Evolutionary conservation across 805 yeast genomes (phyloP).

Genomic region (Candida caryicola): DNA sequence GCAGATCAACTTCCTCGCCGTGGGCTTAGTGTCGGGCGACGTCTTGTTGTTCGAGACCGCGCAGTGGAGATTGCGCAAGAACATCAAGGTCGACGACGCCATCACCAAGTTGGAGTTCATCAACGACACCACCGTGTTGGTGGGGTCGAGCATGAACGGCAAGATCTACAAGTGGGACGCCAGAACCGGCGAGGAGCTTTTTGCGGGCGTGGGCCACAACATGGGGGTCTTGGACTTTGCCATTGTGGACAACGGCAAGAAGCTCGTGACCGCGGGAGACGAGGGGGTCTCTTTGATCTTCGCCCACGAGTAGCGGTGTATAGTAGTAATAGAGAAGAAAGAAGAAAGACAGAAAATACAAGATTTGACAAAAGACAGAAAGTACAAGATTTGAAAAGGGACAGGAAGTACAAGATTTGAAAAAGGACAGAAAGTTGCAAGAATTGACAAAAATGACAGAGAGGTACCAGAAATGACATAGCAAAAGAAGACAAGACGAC

Average conservation of each 20-base stretch:
- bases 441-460: too few species aligned
- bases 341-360: neutral
- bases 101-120: slow-evolving; percentile 76
- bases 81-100: slow-evolving; percentile 71
- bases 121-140: slow-evolving; percentile 52
- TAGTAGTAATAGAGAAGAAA: neutral
- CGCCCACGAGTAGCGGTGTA: slow-evolving; percentile 16
- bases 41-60: slow-evolving; percentile 77
- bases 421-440: neutral
- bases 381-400: neutral
- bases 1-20: slow-evolving; percentile 62
- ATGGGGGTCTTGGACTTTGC: slow-evolving; percentile 91
- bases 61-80: slow-evolving; percentile 82
- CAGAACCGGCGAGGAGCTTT: slow-evolving; percentile 75
- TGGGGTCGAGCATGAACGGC: slow-evolving; percentile 83
- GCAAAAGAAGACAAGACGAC: too few species aligned
- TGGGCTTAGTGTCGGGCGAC: slow-evolving; percentile 87
- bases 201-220: slow-evolving; percentile 86
- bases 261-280: slow-evolving; percentile 90
- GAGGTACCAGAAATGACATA: too few species aligned
- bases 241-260: slow-evolving; percentile 59
- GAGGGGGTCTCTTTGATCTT: slow-evolving; percentile 89
- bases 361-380: neutral
- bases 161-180: slow-evolving; percentile 83
- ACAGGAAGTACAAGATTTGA: neutral